Evolutionary conservation across 139 green algal genomes (phyloP).

Genomic region (Dunaliella primolecta): DNA sequence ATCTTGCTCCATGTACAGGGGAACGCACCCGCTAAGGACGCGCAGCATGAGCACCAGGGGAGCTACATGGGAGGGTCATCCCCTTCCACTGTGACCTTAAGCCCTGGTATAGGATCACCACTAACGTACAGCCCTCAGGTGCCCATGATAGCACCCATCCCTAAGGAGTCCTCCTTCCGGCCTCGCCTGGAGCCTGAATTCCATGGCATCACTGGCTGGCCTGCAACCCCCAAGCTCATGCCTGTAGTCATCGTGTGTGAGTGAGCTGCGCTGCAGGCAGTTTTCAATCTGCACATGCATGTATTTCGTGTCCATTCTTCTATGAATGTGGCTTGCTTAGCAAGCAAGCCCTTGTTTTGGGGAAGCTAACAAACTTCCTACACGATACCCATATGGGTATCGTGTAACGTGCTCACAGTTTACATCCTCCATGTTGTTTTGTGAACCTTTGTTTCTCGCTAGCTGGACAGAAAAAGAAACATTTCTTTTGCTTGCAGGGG

Average conservation of each 20-base stretch:
- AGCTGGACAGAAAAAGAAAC: background rate
- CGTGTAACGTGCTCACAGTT: background rate
- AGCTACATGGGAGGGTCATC: slow-evolving; percentile 15
- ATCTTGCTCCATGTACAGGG: slow-evolving; percentile 40
- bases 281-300: too few relatives aligned
- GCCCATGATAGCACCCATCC: slow-evolving; percentile 57
- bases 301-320: background rate
- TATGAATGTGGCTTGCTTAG: background rate
- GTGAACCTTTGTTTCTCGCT: background rate
- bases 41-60: slow-evolving; percentile 16
- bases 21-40: slow-evolving; percentile 55
- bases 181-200: slow-evolving; percentile 56
- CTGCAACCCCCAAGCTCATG: slow-evolving; percentile 76
- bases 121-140: slow-evolving; percentile 84
- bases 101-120: slow-evolving; percentile 65
- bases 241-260: slow-evolving; percentile 85
- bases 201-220: slow-evolving; percentile 65
- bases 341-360: background rate
- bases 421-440: background rate
- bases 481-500: slow-evolving; percentile 53
- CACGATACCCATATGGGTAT: too few relatives aligned
- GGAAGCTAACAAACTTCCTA: background rate
- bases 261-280: slow-evolving; percentile 18
- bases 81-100: slow-evolving; percentile 42
- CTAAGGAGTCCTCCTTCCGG: slow-evolving; percentile 25